Base-by-base conservation (phyloP, 2,329 filamentous ascomycete species). In the Colletotrichum cuscutae region DNA sequence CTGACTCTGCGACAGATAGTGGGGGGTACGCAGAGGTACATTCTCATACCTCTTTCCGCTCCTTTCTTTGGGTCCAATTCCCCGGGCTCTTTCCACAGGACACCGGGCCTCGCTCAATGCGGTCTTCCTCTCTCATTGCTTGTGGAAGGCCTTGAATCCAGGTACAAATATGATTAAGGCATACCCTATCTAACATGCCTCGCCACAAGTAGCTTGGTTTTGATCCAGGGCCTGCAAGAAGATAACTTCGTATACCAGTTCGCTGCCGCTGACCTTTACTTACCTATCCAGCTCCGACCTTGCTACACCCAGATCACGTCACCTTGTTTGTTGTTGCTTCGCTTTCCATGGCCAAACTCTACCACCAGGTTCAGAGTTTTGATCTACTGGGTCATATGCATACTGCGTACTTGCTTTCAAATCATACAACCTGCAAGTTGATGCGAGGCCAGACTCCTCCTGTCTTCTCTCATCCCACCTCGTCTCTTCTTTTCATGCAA, bases 401-500 rank as follows among this genome's bases (percentile, higher is more conserved):
- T 61, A 12, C 37, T 61, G 7, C 11, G 32, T 35, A 35, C 32
- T 35, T 35, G 32, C 19, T n/a, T 35, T 15, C 46, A 13, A 54
- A n/a, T 57, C 22, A 42, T 19, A 28, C 13, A 53, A 5, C 37
- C 26, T 35, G 24, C 28, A 63, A 49, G 42, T n/a, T 9, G 42
- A 49, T 49, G 42, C 42, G 19, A 49, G 19, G 42, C 42, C 28
- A 46, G 46, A 35, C 49, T 15, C 42, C 46, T 54, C 62, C 49
- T 63, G 19, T 59, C 53, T 35, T 30, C n/a, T 30, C 24, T 46
- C 26, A 72, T 70, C 66, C 66, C 67, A 65, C 37, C 70, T 58
- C 71, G n/a, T 70, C 71, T 42, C 71, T 71, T 71, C 60, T 70
- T 54, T 61, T 53, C 66, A 71, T 70, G 56, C 53, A 70, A 57